These are phyloP conservation scores for Lentinula sp. DNA, from an alignment of 768 basidiomycete species.

Conservation along the genomic window DNA sequence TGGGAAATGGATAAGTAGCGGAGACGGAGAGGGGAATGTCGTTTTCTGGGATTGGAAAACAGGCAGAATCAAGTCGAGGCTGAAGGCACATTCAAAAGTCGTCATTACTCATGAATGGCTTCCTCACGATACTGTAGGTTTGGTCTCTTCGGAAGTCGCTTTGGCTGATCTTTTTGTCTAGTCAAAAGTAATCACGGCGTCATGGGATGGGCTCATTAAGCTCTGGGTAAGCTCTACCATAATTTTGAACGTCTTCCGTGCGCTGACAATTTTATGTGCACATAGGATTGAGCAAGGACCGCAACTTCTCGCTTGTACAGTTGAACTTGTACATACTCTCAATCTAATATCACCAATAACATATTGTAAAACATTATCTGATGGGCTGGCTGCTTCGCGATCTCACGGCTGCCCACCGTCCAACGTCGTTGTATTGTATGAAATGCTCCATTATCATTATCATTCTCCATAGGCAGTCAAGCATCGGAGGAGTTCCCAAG, in stretches of 20 bases:
- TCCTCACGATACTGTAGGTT: constrained; percentile 88
- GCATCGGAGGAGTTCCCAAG: background rate
- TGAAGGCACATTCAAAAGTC: constrained; percentile 91
- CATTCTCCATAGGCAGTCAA: too few species aligned
- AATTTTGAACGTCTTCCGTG: background rate
- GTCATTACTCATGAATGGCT: constrained; percentile 98
- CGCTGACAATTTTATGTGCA: background rate
- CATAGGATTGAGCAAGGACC: constrained; percentile 6
- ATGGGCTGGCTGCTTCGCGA: too few species aligned
- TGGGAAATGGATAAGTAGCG: constrained; percentile 97
- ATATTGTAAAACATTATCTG: too few species aligned
- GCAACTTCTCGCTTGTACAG: too few species aligned
- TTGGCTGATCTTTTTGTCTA: constrained; percentile 26
- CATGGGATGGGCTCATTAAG: constrained; percentile 98
- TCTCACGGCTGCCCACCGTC: too few species aligned
- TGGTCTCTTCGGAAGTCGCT: constrained; percentile 42
- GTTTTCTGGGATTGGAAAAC: constrained; percentile 99
- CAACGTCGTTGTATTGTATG: too few species aligned
- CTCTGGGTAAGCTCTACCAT: constrained; percentile 68
- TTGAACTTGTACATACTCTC: too few species aligned
- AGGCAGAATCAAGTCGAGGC: constrained; percentile 86
- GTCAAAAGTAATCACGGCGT: constrained; percentile 96
- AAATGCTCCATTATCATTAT: too few species aligned
- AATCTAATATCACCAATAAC: too few species aligned
- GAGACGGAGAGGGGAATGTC: constrained; percentile 90